Evolutionary conservation across 192 early-diverging fungal genomes (phyloP), one percentile per base, ranked within the genome.

Genomic region (Backusella luteola): DNA sequence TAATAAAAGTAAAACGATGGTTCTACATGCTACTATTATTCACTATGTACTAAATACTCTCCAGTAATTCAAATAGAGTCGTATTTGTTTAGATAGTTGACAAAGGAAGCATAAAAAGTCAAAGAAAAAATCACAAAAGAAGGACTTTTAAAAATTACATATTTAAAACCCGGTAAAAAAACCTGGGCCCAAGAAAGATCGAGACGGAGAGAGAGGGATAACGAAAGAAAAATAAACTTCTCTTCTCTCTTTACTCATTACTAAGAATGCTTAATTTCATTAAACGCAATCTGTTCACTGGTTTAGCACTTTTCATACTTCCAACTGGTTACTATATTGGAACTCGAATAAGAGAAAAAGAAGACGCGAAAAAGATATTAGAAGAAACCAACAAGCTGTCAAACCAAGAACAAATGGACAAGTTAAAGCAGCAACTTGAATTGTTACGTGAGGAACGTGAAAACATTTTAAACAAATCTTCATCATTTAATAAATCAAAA

Each of bases 191-290:
- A 63, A 63, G 56, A 26, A 9, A 49, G 46, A 49, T 4, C 1
- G 46, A n/a, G 6, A n/a, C 5, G 19, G 46, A 49, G 46, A 49
- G 17, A 49, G 17, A 59, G 56, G 29, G 12, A 49, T 6, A 49
- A n/a, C 1, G 46, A n/a, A n/a, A 49, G 17, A 49, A n/a, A 49
- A 17, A 49, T 1, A 49, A n/a, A 3, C 23, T 19, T 23, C 8
- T 59, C 17, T 59, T 59, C 11, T 59, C 42, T 21, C 23, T 49
- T 49, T 42, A 17, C n/a, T 26, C 11, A 23, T 26, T 42, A 6
- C 38, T 38, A 74, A 66, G 56, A 53, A 74, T 59, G 52, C 32
- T 72, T 49, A 59, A 59, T 59, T 59, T 59, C 53, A 59, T 59
- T 19, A 59, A 59, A 59, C 53, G 53, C 23, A 59, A 59, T 59